Percentiles rank a stretch among this genome's conserved stretches.
phyloP scores from a whole-genome alignment of 2,329 filamentous ascomycete genomes.

The Fusarium veterinarium region DNA sequence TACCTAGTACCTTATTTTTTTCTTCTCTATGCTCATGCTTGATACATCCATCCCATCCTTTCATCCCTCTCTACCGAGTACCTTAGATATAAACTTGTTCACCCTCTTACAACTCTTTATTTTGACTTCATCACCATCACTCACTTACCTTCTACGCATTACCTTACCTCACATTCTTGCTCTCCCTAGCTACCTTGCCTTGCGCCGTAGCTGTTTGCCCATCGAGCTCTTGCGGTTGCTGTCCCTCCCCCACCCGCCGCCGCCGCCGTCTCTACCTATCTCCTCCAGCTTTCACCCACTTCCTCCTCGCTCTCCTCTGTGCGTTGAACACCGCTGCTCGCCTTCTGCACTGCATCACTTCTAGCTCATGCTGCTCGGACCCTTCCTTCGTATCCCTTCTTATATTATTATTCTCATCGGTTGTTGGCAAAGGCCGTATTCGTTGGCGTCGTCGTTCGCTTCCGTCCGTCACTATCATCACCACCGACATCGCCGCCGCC shows the following conservation, averaged over 20 bases:
- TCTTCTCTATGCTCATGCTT: not conserved
- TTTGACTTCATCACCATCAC: not conserved
- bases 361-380: not conserved
- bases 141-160: not conserved
- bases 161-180: not conserved
- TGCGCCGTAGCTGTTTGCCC: not conserved
- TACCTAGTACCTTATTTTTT: not conserved
- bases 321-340: not conserved
- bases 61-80: not conserved
- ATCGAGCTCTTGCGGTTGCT: not conserved
- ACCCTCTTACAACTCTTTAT: not conserved
- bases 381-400: not conserved
- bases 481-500: not conserved
- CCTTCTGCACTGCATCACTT: not conserved
- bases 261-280: not conserved
- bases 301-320: not conserved
- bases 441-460: not conserved
- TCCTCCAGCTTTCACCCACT: not conserved
- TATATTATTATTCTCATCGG: not conserved
- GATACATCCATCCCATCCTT: not conserved
- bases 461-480: not conserved
- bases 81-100: not conserved
- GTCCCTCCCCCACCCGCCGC: not conserved
- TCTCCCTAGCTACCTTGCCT: not conserved
- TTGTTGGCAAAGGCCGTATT: conserved; percentile 6